Evolutionary conservation across 495 filamentous ascomycete genomes (phyloP), one percentile per base, ranked within the genome.

Genomic region (Neurospora sp.): DNA sequence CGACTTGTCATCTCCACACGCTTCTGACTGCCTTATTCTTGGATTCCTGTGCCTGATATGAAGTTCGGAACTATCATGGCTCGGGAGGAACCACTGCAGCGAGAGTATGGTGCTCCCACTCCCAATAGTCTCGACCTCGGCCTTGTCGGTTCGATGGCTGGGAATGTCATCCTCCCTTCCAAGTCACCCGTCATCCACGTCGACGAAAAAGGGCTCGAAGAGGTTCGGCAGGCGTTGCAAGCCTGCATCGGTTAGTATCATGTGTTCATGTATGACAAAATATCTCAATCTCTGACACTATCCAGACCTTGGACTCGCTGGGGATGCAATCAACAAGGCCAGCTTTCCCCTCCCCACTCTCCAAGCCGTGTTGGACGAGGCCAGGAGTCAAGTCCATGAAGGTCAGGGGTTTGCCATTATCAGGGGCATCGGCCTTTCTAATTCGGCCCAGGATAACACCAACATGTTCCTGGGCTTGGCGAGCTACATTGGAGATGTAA

Each of bases 331-430:
- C 49, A 79, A 69, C n/a, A 74, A 66, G 1, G 74, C 78, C 20
- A 79, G 69, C 62, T 88, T 88, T 75, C 79, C 79, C 0, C 82
- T 88, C 7, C 84, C 83, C 0, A 77, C 69, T 5, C 74, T 85
- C n/a, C 74, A 72, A 11, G 11, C 62, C 2, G 73, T 49, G 35
- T 82, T 88, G 4, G 71, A 80, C 7, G 62, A 78, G 69, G 80
- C 80, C 39, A 79, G 80, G 5, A 39, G 41, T 27, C 74, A 79
- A 20, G 72, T 87, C 37, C 81, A 88, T 69, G 71, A 78, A 42
- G 86, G 86, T 12, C 78, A 77, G 16, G 88, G 88, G 1, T 79
- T 89, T 39, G 81, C 78, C 44, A 81, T 89, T 12, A 74, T 90
- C 27, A 82, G 85, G 18, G 88, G 88, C 0, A 78, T 90, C 8